Evolutionary conservation across 2,329 filamentous ascomycete species (phyloP).

Genomic region (Talaromyces sp.): DNA sequence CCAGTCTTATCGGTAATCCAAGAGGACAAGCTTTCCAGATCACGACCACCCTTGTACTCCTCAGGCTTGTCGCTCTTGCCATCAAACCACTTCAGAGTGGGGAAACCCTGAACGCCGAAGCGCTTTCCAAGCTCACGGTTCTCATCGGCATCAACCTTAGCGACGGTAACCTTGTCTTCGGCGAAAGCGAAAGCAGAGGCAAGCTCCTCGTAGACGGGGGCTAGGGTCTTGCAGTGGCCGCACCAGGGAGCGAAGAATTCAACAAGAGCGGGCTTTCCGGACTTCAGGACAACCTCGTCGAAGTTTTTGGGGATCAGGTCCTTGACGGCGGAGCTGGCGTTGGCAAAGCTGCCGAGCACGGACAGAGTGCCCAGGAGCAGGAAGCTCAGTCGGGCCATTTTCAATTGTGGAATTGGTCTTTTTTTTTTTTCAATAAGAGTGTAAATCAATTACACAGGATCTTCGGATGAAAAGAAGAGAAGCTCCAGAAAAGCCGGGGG

Average conservation of each 20-base stretch:
- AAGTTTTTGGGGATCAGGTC: conserved; percentile 92
- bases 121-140: conserved; percentile 81
- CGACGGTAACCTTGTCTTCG: conserved; percentile 78
- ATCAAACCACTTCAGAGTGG: conserved; percentile 96
- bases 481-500: not conserved
- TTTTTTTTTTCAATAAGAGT: not conserved
- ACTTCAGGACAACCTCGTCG: conserved; percentile 83
- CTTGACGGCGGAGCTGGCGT: conserved; percentile 76
- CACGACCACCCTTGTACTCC: conserved; percentile 85
- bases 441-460: not conserved
- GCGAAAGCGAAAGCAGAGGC: conserved; percentile 72
- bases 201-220: conserved; percentile 92
- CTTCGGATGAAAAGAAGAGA: not conserved
- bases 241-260: conserved; percentile 99
- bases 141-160: conserved; percentile 93
- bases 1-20: conserved; percentile 90
- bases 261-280: conserved; percentile 91
- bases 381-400: conserved; percentile 51
- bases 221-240: conserved; percentile 97
- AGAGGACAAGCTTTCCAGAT: conserved; percentile 78
- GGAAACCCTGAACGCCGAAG: conserved; percentile 91
- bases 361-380: conserved; percentile 52
- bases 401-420: conserved; percentile 18
- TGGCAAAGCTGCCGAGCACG: conserved; percentile 58
- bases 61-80: conserved; percentile 83